phyloP scores from a whole-genome alignment of 2,329 filamentous ascomycete species.

The Penicillium hesseltinei region DNA sequence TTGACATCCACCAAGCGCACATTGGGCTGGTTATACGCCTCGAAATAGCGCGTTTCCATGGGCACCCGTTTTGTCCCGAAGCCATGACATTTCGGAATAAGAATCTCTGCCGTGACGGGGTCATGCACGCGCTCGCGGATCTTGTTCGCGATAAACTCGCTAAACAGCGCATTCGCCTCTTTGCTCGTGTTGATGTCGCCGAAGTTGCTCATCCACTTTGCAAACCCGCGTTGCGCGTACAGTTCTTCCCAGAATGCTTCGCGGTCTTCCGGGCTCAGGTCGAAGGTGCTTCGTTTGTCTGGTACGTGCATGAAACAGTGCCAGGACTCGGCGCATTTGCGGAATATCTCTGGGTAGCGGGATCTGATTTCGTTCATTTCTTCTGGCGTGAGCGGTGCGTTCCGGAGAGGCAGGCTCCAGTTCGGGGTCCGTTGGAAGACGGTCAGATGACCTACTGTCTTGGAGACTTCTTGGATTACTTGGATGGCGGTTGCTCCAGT shows the following conservation, averaged over 20 bases:
- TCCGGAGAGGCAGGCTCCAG: slow-evolving; percentile 27
- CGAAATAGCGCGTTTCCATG: slow-evolving; percentile 12
- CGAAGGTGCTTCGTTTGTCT: neutral
- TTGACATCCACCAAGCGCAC: slow-evolving; percentile 11
- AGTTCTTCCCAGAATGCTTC: slow-evolving; percentile 16
- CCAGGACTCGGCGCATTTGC: neutral
- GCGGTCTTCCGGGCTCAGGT: neutral
- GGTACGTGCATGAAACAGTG: neutral
- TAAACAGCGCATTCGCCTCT: slow-evolving; percentile 10
- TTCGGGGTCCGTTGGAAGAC: slow-evolving; percentile 28
- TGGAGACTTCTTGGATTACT: slow-evolving; percentile 23
- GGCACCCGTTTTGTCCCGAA: slow-evolving; percentile 14
- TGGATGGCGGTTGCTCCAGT: slow-evolving; percentile 46
- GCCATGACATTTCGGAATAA: slow-evolving; percentile 14
- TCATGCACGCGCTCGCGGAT: slow-evolving; percentile 11
- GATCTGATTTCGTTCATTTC: neutral
- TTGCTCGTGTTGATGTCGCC: slow-evolving; percentile 10
- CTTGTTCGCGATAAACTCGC: slow-evolving; percentile 15
- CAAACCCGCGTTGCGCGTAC: slow-evolving; percentile 20
- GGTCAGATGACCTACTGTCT: slow-evolving; percentile 17
- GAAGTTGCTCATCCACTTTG: slow-evolving; percentile 28
- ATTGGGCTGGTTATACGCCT: slow-evolving; percentile 11
- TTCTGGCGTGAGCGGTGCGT: neutral
- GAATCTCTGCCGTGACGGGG: slow-evolving; percentile 6
- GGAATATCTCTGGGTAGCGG: neutral